A percentile compares a stretch with the other conserved stretches of the same genome.
These are phyloP conservation scores for Skeletonema menzelii DNA, from an alignment of 108 stramenopile genomes.

Conservation along the genomic window DNA sequence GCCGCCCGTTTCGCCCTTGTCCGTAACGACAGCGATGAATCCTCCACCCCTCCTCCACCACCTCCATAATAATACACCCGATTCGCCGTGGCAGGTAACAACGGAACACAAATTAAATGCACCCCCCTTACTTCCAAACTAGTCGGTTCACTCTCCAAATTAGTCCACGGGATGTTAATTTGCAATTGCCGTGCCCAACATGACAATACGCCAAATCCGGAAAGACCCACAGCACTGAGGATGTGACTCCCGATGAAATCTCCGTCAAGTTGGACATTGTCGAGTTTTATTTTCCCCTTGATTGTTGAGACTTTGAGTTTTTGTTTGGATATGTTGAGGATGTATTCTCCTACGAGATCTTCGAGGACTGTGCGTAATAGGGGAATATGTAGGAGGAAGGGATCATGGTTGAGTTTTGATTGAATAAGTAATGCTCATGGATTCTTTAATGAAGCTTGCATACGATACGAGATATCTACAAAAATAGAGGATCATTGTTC, in stretches of 20 bases:
- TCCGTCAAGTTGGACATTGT: conserved; percentile 85
- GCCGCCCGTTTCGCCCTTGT: conserved; percentile 76
- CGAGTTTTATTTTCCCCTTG: conserved; percentile 75
- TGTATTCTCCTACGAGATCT: conserved; percentile 81
- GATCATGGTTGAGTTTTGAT: not conserved
- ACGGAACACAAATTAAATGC: conserved; percentile 78
- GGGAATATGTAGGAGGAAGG: not conserved
- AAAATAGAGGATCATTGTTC: not conserved
- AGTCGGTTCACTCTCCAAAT: conserved; percentile 71
- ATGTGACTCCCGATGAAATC: conserved; percentile 78
- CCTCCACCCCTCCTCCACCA: too few relatives aligned
- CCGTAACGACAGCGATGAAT: conserved; percentile 64
- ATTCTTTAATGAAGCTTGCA: not conserved
- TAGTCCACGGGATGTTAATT: conserved; percentile 66
- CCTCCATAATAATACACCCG: conserved; percentile 63
- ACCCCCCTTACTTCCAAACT: conserved; percentile 64
- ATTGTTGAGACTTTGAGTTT: conserved; percentile 75
- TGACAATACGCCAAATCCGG: conserved; percentile 76
- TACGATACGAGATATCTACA: too few relatives aligned
- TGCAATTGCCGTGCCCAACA: conserved; percentile 65
- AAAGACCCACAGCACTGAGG: conserved; percentile 67
- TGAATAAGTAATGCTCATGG: not conserved
- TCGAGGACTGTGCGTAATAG: conserved; percentile 57
- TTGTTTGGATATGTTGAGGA: conserved; percentile 80
- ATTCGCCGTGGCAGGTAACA: conserved; percentile 72